These are phyloP conservation scores for Diaporthe sp. DNA, from an alignment of 2,329 filamentous ascomycete genomes.

Conservation along the genomic window DNA sequence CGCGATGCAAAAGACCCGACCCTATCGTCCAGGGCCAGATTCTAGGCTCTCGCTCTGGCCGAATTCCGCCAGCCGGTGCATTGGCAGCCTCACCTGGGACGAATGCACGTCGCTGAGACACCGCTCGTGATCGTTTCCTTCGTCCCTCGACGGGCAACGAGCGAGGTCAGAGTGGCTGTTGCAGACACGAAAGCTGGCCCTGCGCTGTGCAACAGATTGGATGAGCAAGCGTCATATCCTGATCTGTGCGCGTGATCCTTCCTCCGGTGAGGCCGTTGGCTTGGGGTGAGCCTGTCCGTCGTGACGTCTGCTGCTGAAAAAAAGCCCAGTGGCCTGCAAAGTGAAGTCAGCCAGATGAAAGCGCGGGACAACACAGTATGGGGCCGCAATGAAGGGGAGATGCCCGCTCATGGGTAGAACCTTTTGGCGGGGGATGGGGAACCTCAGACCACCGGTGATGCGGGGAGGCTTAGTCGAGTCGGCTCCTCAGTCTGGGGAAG, in stretches of 20 bases:
- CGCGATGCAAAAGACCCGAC: neutral
- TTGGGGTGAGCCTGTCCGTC: constrained; percentile 39
- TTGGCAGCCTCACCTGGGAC: neutral
- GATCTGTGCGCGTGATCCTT: constrained; percentile 30
- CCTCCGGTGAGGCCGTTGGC: constrained; percentile 2
- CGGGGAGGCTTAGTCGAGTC: constrained; percentile 28
- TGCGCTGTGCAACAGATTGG: constrained; percentile 12
- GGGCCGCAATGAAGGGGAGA: neutral
- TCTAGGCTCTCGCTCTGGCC: neutral
- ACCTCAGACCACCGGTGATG: constrained; percentile 21
- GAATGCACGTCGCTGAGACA: neutral
- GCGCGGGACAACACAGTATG: neutral
- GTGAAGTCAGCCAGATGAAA: constrained; percentile 24
- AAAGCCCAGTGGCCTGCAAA: constrained; percentile 30
- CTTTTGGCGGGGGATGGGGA: constrained; percentile 28
- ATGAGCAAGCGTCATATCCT: constrained; percentile 26
- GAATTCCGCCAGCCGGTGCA: neutral
- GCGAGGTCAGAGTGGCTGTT: neutral
- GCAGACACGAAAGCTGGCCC: constrained; percentile 7
- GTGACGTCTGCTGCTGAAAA: constrained; percentile 7
- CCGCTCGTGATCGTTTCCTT: neutral
- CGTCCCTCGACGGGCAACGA: neutral
- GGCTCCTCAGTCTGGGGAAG: constrained; percentile 36
- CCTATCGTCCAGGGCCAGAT: neutral
- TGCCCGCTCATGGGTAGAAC: neutral